These are phyloP conservation scores for Tympanopsis confertula DNA, from an alignment of 2,329 filamentous ascomycete genomes.

Conservation along the genomic window DNA sequence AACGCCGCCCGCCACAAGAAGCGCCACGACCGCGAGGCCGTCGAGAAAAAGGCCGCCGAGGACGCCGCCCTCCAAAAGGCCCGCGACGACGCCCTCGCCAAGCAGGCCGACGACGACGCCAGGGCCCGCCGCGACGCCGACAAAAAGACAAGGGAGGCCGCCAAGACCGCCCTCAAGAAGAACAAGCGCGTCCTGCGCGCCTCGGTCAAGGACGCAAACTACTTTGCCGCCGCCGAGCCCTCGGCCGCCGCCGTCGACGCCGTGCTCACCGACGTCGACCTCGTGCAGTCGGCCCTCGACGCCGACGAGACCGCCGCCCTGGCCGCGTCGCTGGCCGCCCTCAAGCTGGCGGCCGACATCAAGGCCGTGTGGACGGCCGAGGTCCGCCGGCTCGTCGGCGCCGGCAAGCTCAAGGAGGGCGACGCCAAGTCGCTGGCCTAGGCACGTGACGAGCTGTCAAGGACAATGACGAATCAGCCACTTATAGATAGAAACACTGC, in stretches of 20 bases:
- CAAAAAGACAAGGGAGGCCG: constrained; percentile 97
- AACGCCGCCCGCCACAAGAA: constrained; percentile 96
- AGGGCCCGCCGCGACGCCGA: constrained; percentile 71
- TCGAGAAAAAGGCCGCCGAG: constrained; percentile 82
- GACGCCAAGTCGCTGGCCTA: constrained; percentile 64
- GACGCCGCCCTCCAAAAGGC: constrained; percentile 60
- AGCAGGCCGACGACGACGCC: constrained; percentile 75
- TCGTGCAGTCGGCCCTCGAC: constrained; percentile 78
- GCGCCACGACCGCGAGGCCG: constrained; percentile 85
- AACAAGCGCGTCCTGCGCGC: constrained; percentile 96
- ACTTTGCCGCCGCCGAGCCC: constrained; percentile 66
- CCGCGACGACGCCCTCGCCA: constrained; percentile 59
- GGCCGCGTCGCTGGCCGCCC: constrained; percentile 65
- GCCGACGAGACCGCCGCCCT: constrained; percentile 79
- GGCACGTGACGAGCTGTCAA: too few relatives aligned
- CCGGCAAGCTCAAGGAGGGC: constrained; percentile 76
- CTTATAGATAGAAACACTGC: too few relatives aligned
- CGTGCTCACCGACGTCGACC: constrained; percentile 75
- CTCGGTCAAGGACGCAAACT: constrained; percentile 94
- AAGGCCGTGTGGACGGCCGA: constrained; percentile 73
- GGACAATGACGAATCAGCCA: too few relatives aligned
- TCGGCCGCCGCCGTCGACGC: constrained; percentile 69
- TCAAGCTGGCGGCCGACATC: constrained; percentile 69
- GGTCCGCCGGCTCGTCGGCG: constrained; percentile 64
- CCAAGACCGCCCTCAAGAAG: constrained; percentile 99